Base-by-base conservation (phyloP, 768 basidiomycete species). In the Boletus tomentosulus region DNA sequence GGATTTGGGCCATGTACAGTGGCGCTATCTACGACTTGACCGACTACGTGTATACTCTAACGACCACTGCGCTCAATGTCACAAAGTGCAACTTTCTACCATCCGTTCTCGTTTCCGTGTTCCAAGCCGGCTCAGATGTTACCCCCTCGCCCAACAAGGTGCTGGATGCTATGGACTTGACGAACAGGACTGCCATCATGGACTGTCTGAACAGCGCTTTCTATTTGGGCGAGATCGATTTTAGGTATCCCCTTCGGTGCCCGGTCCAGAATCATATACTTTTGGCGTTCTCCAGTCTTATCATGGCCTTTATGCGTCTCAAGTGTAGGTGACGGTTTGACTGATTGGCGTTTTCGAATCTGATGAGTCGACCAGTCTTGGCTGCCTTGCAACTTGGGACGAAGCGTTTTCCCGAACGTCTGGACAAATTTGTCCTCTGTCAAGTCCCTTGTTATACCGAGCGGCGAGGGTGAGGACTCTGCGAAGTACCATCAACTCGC, bases 381-480 rank as follows among this genome's bases (percentile, higher is more conserved):
- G 79, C 84, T 48, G 84, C 84, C 4, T 69, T 86, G 38, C 84
- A 86, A 62, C 74, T 86, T 19, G 69, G 76, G 5, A 74, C 75
- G 5, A 85, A 85, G 66, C 76, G 83, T 30, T 77, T 73, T 59
- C 84, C 84, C 3, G 84, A 86, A 66, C 75, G 83, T 66, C 67
- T 83, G 59, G 84, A 86, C 67, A 86, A 86, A 66, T 86, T 86
- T 56, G 76, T 86, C 53, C 71, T 85, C 10, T 95, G 93, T 60
- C 92, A 95, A 64, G 86, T 95, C 1, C 92, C 92, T 9, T 96
- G 94, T 69, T 98, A 97, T 62, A 97, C 94, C 2, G 94, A 98
- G 76, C 19, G 19, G 19, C 19, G 19, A 19, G 19, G 91, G 92
- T 57, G 94, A 98, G 64, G 94, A 96, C 59, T 95, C 93, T 97